A percentile compares a stretch with the other conserved stretches of the same genome.
These are phyloP conservation scores for Exophiala oligosperma DNA, from an alignment of 2,329 filamentous ascomycete genomes.

Conservation along the genomic window DNA sequence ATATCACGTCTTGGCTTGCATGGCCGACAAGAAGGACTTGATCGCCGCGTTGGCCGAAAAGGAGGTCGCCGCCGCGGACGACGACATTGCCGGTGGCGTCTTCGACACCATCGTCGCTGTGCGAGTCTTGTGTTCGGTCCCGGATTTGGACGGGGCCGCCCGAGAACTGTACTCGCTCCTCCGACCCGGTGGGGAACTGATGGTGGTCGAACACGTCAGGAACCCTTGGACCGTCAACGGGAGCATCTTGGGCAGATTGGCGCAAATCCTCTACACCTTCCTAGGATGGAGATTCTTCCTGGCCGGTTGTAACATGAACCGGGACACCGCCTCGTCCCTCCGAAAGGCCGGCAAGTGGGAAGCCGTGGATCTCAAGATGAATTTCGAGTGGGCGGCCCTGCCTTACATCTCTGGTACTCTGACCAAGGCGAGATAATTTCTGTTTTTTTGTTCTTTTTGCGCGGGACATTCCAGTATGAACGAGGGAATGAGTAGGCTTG, in stretches of 20 bases:
- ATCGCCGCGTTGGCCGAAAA: conserved; percentile 45
- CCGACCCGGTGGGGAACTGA: conserved; percentile 55
- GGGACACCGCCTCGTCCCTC: conserved; percentile 49
- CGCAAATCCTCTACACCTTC: conserved; percentile 48
- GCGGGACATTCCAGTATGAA: too few relatives aligned
- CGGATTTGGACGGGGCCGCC: conserved; percentile 47
- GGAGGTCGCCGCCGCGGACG: conserved; percentile 26
- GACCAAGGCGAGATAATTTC: conserved; percentile 33
- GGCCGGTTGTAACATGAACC: conserved; percentile 52
- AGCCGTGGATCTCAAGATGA: conserved; percentile 46
- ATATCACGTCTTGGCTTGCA: conserved; percentile 52
- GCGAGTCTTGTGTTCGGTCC: conserved; percentile 57
- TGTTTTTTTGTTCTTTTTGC: too few relatives aligned
- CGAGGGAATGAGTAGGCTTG: too few relatives aligned
- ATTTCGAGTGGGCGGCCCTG: conserved; percentile 39
- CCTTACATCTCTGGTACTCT: conserved; percentile 44
- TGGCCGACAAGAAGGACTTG: conserved; percentile 49
- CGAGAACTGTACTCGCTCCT: conserved; percentile 51
- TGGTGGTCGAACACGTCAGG: conserved; percentile 57
- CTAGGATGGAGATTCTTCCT: conserved; percentile 55
- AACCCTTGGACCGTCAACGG: conserved; percentile 54
- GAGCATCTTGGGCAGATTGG: conserved; percentile 43
- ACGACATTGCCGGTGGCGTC: conserved; percentile 34
- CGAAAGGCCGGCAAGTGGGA: conserved; percentile 50
- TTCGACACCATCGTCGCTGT: conserved; percentile 59